Conservation (phyloP, 352 stramenopile genomes). For the Phytophthora idaei region DNA sequence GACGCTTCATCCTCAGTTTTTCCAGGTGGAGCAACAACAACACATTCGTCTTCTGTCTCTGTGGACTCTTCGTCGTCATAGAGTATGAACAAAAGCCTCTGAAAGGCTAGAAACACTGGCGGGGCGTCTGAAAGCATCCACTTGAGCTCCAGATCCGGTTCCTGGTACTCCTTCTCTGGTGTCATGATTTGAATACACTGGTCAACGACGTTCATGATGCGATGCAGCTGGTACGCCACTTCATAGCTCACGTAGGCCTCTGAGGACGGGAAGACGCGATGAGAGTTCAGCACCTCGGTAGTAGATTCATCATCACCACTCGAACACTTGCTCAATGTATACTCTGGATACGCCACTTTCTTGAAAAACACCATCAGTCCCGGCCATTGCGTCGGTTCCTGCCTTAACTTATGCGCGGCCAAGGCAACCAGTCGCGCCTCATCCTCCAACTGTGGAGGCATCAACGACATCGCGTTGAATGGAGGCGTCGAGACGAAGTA, state of each 20-base stretch:
- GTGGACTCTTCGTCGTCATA: conserved; percentile 33
- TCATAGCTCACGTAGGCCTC: conserved; percentile 76
- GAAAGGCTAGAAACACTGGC: conserved; percentile 56
- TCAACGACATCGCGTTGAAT: conserved; percentile 35
- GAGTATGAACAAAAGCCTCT: conserved; percentile 38
- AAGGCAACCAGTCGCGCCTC: conserved; percentile 29
- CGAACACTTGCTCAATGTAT: conserved; percentile 38
- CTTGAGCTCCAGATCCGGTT: conserved; percentile 57
- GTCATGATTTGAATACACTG: conserved; percentile 43
- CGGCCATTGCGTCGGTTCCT: conserved; percentile 70
- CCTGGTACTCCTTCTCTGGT: conserved; percentile 36
- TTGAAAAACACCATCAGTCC: conserved; percentile 79
- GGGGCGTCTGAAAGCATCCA: conserved; percentile 46
- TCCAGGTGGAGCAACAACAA: neutral
- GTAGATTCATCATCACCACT: conserved; percentile 7
- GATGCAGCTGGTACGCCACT: conserved; percentile 60
- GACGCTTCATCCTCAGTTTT: conserved; percentile 2
- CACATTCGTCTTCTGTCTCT: conserved; percentile 18
- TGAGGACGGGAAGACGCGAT: conserved; percentile 49
- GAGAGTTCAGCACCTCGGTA: conserved; percentile 19
- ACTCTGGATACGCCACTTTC: conserved; percentile 65
- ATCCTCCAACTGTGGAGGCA: conserved; percentile 24
- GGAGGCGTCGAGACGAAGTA: conserved; percentile 63
- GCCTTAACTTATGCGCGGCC: conserved; percentile 35
- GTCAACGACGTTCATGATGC: conserved; percentile 53